Evolutionary conservation across 371 early-diverging fungal species (phyloP).

Genomic region (Coemansia sp.): DNA sequence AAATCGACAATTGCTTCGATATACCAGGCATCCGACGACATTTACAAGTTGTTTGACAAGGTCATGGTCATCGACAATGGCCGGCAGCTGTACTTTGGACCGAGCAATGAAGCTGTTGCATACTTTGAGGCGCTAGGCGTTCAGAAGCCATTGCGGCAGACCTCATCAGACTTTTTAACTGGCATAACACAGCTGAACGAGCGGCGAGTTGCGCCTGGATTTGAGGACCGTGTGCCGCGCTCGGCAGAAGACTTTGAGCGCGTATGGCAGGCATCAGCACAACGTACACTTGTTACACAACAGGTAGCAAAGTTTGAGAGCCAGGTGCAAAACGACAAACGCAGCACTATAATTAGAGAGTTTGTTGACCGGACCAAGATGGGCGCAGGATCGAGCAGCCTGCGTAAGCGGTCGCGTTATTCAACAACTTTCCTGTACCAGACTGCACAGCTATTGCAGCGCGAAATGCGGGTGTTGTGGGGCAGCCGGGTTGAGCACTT

Average conservation of each 20-base stretch:
- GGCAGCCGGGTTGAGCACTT: conserved; percentile 57
- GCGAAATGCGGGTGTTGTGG: conserved; percentile 62
- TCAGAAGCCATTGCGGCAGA: conserved; percentile 68
- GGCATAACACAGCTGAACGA: conserved; percentile 63
- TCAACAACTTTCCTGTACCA: conserved; percentile 65
- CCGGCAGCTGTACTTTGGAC: conserved; percentile 74
- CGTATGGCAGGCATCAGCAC: conserved; percentile 62
- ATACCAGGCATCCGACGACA: conserved; percentile 67
- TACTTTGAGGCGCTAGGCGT: conserved; percentile 73
- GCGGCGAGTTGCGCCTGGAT: conserved; percentile 61
- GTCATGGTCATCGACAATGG: conserved; percentile 72
- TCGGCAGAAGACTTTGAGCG: conserved; percentile 70
- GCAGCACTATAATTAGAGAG: conserved; percentile 55
- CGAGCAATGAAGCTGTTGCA: conserved; percentile 58
- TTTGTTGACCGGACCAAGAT: conserved; percentile 59
- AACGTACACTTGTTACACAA: conserved; percentile 59
- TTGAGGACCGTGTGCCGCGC: conserved; percentile 57
- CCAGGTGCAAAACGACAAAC: conserved; percentile 53
- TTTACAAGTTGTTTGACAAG: conserved; percentile 76
- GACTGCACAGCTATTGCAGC: conserved; percentile 60
- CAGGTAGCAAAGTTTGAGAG: conserved; percentile 58
- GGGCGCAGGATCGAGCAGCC: conserved; percentile 58
- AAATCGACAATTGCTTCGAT: conserved; percentile 62
- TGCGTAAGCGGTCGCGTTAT: conserved; percentile 56
- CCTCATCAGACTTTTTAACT: conserved; percentile 75